Base-by-base conservation (phyloP, 768 basidiomycete genomes). In the Boletellus sp. region DNA sequence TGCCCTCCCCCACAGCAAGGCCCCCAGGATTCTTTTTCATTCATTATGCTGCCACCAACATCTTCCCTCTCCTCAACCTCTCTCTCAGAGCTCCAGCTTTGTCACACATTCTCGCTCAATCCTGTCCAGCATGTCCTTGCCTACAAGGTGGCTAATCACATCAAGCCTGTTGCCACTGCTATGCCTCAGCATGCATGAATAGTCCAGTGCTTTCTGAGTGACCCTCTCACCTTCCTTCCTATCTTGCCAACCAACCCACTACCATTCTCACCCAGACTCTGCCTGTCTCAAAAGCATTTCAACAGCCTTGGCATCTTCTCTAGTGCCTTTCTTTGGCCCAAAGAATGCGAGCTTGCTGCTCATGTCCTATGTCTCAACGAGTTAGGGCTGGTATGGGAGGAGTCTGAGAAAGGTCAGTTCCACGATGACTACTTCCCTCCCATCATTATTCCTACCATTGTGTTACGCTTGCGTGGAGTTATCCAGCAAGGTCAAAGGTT, bases 321-420 rank as follows among this genome's bases (percentile, higher is more conserved):
- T 0, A 52, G 50, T 6, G 1, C 16, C 0, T 57, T 55, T 11
- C 15, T 58, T 0, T 48, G 40, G 48, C 45, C 47, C 0, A 41
- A 55, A 5, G 51, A 58, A 36, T 5, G 19, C 0, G 43, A 47
- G 10, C 45, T 58, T 0, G 26, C 28, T 5, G 33, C 20, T 0
- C 58, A 72, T n/a, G 41, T 73, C 2, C 57, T 76, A 48, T 54
- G 45, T 17, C 19, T 48, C 15, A 65, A 73, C 3, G 56, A 75
- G 23, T 9, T 53, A 0, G 72, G 51, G 0, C 71, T 78, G 31
- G 72, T 74, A 0, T 78, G 71, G 73, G 51, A 66, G 3, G 69
- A 76, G 9, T 8, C 35, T 0, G 71, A 78, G 43, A 59, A 63
- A 13, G 73, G 77, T 1, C 36, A 39, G 0, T 74, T 75, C 22